These are phyloP conservation scores for Aphanomyces astaci DNA, from an alignment of 352 stramenopile species.

Conservation along the genomic window DNA sequence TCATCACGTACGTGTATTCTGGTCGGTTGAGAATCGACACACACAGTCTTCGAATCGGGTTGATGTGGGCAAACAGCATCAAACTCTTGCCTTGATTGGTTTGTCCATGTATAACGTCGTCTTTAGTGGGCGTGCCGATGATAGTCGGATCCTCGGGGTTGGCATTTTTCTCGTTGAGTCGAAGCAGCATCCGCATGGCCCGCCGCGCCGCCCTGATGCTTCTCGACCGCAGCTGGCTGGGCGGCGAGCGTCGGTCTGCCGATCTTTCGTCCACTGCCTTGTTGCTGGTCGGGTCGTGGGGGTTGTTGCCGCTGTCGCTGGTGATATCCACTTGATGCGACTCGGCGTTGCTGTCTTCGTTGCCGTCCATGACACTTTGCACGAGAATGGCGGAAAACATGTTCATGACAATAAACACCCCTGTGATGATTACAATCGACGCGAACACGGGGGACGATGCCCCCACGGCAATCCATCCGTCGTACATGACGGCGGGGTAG, in stretches of 20 bases:
- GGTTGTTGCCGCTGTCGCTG: not conserved
- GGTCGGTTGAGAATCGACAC: not conserved
- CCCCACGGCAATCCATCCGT: constrained; percentile 66
- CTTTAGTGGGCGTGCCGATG: too few species aligned
- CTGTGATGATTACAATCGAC: constrained; percentile 72
- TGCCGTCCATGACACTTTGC: constrained; percentile 25
- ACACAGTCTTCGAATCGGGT: constrained; percentile 27
- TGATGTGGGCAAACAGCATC: constrained; percentile 44
- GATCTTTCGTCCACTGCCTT: not conserved
- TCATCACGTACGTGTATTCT: not conserved
- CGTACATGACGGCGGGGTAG: constrained; percentile 93
- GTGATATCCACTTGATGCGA: not conserved
- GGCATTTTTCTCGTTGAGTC: not conserved
- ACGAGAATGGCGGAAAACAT: constrained; percentile 9
- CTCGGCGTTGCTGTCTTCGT: constrained; percentile 33
- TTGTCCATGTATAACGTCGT: too few species aligned
- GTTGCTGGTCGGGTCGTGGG: not conserved
- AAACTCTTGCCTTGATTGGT: too few species aligned
- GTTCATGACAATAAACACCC: constrained; percentile 11
- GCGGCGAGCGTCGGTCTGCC: too few species aligned
- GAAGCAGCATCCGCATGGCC: not conserved
- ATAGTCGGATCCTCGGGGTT: not conserved
- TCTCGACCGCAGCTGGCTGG: not conserved
- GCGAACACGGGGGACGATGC: constrained; percentile 30
- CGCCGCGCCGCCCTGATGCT: not conserved